Evolutionary conservation across 1,284 basidiomycete species (phyloP), one percentile per base, ranked within the genome.

Genomic region (Phylloporus sp.): DNA sequence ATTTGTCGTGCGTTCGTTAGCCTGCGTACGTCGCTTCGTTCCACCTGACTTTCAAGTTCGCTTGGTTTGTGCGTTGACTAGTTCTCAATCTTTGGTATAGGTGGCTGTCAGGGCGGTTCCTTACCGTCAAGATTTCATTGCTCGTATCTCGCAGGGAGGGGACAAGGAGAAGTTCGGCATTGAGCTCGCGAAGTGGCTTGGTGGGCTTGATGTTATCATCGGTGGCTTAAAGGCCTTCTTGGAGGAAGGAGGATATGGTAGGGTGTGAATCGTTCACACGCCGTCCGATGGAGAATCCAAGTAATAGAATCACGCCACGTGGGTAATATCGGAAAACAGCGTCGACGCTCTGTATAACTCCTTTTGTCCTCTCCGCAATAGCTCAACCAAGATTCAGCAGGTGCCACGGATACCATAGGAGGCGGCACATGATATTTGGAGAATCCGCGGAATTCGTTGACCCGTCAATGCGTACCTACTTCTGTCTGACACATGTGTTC

Each of bases 81-180:
- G 42, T 39, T 32, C 5, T 54, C 54, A 60, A 44, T 17, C 29
- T 49, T 42, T 31, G 64, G 28, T 56, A 55, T 59, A 97, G 94
- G 86, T 98, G 62, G 97, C 96, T 12, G 95, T 99, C 79, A 93
- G 93, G 71, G 94, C 96, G 0, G 96, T 93, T 66, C 97, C 97
- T 3, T 88, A 90, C 73, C 91, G 97, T 53, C 82, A 83, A 39
- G 92, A 93, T 66, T 98, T 99, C 76, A 95, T 95, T 78, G 80
- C 81, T 53, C 91, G 93, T 68, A 86, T 99, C 56, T 85, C 88
- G 28, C 94, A 98, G 79, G 91, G 96, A 39, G 94, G 90, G 26
- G 84, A 89, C 24, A 79, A 86, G 28, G 90, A 91, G 59, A 89
- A 88, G 70, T 90, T 98, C 54, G 84, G 92, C 57, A 76, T 71